Evolutionary conservation across 306 rosid species (phyloP), one percentile per base, ranked within the genome.

Genomic region (Canavalia ensiformis): DNA sequence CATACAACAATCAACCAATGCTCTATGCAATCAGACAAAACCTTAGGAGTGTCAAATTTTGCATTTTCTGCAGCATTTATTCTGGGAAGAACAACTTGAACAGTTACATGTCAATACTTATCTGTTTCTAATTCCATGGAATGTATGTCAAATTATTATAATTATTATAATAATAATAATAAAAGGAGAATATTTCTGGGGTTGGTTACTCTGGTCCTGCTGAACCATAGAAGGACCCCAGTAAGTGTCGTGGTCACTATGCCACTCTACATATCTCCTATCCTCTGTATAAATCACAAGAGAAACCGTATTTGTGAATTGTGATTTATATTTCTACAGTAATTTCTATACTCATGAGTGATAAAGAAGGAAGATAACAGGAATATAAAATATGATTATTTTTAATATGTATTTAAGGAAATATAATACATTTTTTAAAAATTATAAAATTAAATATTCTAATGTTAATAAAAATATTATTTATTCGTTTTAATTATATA

Each of bases 1-100:
- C 44, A 83, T 78, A 76, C 77, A 83, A 82, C 66, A 69, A 83
- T 69, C 66, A 72, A 56, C 75, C 37, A 74, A 18, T 69, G 55
- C 70, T 57, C 70, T 57, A 62, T 49, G 65, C 60, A 78, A 82
- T 41, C 72, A 56, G 73, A 82, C 82, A 86, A 76, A 82, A 25
- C 52, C 7, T 54, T 68, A 68, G n/a, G 60, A 33, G 30, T 11
- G 52, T 57, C 74, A 18, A 71, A 83, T 46, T 62, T 13, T 63
- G 29, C 55, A 75, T 69, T 55, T 64, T 52, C 72, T 41, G 70
- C 81, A 42, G 25, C 25, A 45, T 66, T 69, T 47, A 82, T 54
- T 60, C 50, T 65, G 49, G 50, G 51, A 55, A 5, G 34, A 39
- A 46, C 39, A 44, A 31, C 54, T 58, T 65, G 0, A 56, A 47